A percentile compares a stretch with the other conserved stretches of the same genome.
These are phyloP conservation scores for Teratosphaeria viscida DNA, from an alignment of 2,329 filamentous ascomycete genomes.

Conservation along the genomic window DNA sequence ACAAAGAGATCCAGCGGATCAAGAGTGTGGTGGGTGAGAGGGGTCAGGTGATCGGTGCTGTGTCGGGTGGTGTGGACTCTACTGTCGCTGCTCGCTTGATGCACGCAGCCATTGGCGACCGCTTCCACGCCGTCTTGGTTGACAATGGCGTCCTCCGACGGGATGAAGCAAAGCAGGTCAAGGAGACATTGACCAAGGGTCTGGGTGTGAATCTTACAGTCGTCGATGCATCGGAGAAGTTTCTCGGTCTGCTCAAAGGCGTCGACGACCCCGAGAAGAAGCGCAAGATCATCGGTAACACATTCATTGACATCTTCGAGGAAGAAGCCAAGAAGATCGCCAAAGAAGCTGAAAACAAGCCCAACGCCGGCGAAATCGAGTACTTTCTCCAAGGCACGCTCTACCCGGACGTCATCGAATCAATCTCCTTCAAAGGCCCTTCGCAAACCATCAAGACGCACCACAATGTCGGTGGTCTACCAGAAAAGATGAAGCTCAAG, in stretches of 20 bases:
- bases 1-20: slow-evolving; percentile 72
- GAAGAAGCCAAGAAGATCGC: slow-evolving; percentile 67
- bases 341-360: slow-evolving; percentile 54
- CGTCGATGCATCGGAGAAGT: slow-evolving; percentile 65
- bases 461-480: slow-evolving; percentile 62
- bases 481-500: slow-evolving; percentile 52
- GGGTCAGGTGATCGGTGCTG: slow-evolving; percentile 71
- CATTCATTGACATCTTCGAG: slow-evolving; percentile 76
- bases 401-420: slow-evolving; percentile 64
- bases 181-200: slow-evolving; percentile 65
- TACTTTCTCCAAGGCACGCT: slow-evolving; percentile 84
- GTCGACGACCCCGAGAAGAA: slow-evolving; percentile 73
- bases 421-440: slow-evolving; percentile 62
- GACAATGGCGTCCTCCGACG: slow-evolving; percentile 80
- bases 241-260: slow-evolving; percentile 66
- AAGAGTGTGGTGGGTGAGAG: slow-evolving; percentile 68
- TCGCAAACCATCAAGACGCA: slow-evolving; percentile 64
- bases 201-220: slow-evolving; percentile 87
- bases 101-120: slow-evolving; percentile 73
- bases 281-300: slow-evolving; percentile 79
- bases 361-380: slow-evolving; percentile 62
- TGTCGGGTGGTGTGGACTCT: slow-evolving; percentile 77
- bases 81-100: slow-evolving; percentile 82
- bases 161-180: slow-evolving; percentile 73
- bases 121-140: slow-evolving; percentile 76